Evolutionary conservation across 805 yeast genomes (phyloP).

Genomic region (Metschnikowia noctiluminum): DNA sequence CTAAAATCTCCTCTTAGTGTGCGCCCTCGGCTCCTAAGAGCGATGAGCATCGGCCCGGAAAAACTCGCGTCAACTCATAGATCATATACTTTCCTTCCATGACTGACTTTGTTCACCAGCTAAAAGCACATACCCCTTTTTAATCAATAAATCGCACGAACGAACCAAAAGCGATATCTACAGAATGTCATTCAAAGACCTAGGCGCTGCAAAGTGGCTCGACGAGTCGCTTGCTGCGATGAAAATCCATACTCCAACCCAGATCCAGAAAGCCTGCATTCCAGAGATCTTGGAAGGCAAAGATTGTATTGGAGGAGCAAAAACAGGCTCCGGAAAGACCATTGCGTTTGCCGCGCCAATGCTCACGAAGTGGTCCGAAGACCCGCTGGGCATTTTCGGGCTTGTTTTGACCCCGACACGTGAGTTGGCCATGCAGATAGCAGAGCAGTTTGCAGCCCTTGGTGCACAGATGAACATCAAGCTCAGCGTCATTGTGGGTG

Average conservation of each 20-base stretch:
- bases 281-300: conserved; percentile 80
- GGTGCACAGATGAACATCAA: conserved; percentile 87
- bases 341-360: conserved; percentile 98
- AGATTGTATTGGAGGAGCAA: conserved; percentile 97
- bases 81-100: too few relatives aligned
- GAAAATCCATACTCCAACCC: conserved; percentile 81
- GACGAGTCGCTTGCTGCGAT: conserved; percentile 74
- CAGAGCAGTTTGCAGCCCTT: conserved; percentile 91
- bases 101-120: too few relatives aligned
- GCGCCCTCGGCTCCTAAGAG: neutral
- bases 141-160: too few relatives aligned
- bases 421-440: conserved; percentile 93
- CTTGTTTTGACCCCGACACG: conserved; percentile 87
- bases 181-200: conserved; percentile 45
- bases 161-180: too few relatives aligned
- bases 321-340: conserved; percentile 97
- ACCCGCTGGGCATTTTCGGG: conserved; percentile 91
- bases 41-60: conserved; percentile 18
- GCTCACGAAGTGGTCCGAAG: conserved; percentile 90
- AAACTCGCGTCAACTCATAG: conserved; percentile 2
- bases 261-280: conserved; percentile 83
- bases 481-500: conserved; percentile 87
- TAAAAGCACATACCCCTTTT: too few relatives aligned
- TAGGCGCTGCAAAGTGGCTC: conserved; percentile 88
- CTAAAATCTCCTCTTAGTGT: too few relatives aligned